Evolutionary conservation across 2,329 filamentous ascomycete species (phyloP).

Genomic region (Pseudogymnoascus sp.): DNA sequence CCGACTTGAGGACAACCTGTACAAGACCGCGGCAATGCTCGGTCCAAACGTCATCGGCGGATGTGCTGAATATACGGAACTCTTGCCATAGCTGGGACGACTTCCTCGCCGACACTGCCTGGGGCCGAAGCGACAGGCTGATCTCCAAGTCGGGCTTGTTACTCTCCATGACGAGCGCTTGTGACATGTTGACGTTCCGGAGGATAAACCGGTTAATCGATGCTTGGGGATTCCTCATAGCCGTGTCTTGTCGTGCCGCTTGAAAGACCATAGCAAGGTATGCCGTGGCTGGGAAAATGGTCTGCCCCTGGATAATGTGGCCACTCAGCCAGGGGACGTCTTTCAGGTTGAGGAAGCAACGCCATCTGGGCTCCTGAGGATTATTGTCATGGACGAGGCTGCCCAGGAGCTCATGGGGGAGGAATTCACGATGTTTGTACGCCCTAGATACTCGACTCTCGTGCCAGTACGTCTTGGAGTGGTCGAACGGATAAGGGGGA

Average conservation of each 20-base stretch:
- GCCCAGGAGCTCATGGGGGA: slow-evolving; percentile 45
- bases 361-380: slow-evolving; percentile 22
- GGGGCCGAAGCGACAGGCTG: neutral
- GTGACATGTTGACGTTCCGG: neutral
- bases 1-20: slow-evolving; percentile 12
- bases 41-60: slow-evolving; percentile 19
- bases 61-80: slow-evolving; percentile 22
- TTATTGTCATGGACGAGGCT: slow-evolving; percentile 16
- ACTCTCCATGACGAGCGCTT: neutral
- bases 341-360: slow-evolving; percentile 22
- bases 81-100: slow-evolving; percentile 20
- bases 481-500: slow-evolving; percentile 49
- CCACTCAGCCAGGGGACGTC: slow-evolving; percentile 48
- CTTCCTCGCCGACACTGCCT: slow-evolving; percentile 13
- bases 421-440: slow-evolving; percentile 37
- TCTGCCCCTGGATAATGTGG: slow-evolving; percentile 43
- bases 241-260: slow-evolving; percentile 22
- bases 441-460: slow-evolving; percentile 43
- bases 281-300: slow-evolving; percentile 45
- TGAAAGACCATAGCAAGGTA: slow-evolving; percentile 45
- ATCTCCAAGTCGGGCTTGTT: neutral
- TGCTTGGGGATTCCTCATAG: neutral
- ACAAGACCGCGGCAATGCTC: slow-evolving; percentile 26
- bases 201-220: neutral
- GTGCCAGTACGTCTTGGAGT: slow-evolving; percentile 44